Percentiles rank a stretch among this genome's conserved stretches.
phyloP scores from a whole-genome alignment of 2,329 filamentous ascomycete species.

The Botrytis fabae region DNA sequence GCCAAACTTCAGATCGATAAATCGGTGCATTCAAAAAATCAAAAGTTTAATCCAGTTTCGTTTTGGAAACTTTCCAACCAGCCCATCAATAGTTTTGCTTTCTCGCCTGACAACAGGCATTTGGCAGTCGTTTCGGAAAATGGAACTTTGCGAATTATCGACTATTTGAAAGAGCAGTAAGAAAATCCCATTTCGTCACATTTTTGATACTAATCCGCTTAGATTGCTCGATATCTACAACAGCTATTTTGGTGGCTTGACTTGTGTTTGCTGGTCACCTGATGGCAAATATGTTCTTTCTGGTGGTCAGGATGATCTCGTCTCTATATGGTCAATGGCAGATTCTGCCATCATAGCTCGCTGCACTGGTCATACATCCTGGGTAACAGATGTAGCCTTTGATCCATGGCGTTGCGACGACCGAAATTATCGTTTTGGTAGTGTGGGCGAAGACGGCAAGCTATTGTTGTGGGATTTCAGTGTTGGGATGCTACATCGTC shows the following conservation, averaged over 20 bases:
- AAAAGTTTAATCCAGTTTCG: constrained; percentile 89
- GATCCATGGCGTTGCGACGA: constrained; percentile 97
- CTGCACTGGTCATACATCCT: constrained; percentile 93
- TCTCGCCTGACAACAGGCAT: constrained; percentile 85
- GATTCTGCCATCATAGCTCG: constrained; percentile 84
- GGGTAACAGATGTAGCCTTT: constrained; percentile 91
- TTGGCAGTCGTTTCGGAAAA: constrained; percentile 91
- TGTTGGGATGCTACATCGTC: constrained; percentile 91
- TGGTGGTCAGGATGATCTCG: constrained; percentile 91
- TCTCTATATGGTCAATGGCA: constrained; percentile 90
- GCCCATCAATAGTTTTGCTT: constrained; percentile 85
- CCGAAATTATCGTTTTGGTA: constrained; percentile 91
- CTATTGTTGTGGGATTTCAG: constrained; percentile 96
- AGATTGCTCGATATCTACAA: constrained; percentile 85
- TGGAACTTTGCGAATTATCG: constrained; percentile 83
- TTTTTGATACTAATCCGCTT: constrained; percentile 26
- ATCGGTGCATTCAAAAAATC: constrained; percentile 89
- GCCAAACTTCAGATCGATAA: constrained; percentile 73
- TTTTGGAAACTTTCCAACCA: constrained; percentile 92
- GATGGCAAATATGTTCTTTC: constrained; percentile 95
- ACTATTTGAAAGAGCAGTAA: constrained; percentile 87
- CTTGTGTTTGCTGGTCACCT: constrained; percentile 95
- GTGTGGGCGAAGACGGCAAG: constrained; percentile 89
- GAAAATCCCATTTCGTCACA: constrained; percentile 38
- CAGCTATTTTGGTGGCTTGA: constrained; percentile 90